Evolutionary conservation across 257 asterid species (phyloP).

Genomic region (Henckelia pumila): DNA sequence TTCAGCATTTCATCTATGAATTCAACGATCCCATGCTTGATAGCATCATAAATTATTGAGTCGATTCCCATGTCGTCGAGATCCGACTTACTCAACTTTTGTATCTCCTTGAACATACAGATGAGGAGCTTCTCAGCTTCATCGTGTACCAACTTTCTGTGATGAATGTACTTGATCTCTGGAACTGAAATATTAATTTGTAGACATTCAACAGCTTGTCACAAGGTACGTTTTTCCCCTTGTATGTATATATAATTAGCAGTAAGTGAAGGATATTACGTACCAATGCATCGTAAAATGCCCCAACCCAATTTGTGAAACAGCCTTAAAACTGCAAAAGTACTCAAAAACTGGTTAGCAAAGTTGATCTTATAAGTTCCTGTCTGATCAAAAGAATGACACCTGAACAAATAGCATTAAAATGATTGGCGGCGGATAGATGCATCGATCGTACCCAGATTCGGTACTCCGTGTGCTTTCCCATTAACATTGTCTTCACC

Average conservation of each 20-base stretch:
- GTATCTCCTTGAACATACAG: conserved; percentile 32
- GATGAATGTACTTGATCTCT: conserved; percentile 33
- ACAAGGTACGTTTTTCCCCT: too few species aligned
- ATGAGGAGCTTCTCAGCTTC: conserved; percentile 29
- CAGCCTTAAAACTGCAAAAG: conserved; percentile 22
- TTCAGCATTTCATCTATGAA: conserved; percentile 23
- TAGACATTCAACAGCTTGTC: background rate
- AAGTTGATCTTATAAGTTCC: too few species aligned
- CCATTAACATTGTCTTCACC: conserved; percentile 20
- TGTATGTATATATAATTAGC: background rate
- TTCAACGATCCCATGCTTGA: conserved; percentile 34
- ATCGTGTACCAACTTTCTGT: conserved; percentile 34
- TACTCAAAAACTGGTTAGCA: too few species aligned
- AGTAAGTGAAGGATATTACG: background rate
- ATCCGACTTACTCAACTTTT: conserved; percentile 14
- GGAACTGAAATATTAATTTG: conserved; percentile 31
- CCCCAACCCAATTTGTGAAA: conserved; percentile 32
- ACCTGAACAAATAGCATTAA: too few species aligned
- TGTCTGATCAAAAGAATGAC: too few species aligned
- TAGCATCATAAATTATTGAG: conserved; percentile 35
- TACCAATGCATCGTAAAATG: conserved; percentile 35
- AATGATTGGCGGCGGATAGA: too few species aligned
- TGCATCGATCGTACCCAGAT: background rate
- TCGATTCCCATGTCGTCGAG: conserved; percentile 40
- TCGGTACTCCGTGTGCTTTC: conserved; percentile 1